Evolutionary conservation across 495 filamentous ascomycete genomes (phyloP), one percentile per base, ranked within the genome.

Genomic region (Talaromyces stipitatus): DNA sequence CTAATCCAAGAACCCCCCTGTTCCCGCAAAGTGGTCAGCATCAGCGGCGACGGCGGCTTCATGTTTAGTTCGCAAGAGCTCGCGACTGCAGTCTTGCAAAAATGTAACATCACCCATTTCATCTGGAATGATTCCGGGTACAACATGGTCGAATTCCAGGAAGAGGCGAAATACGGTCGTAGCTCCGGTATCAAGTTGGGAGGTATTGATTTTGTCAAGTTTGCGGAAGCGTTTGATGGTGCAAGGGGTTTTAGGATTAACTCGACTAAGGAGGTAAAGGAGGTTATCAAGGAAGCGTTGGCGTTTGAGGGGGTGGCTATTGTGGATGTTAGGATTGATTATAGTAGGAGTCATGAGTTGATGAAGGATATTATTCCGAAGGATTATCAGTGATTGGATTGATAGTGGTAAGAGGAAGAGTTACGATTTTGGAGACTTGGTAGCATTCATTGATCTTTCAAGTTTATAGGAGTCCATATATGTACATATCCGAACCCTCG

Each of bases 111-210:
- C 26, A 55, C 54, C 2, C 54, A 55, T 22, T 55, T 55, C 38
- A 55, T 55, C 12, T 55, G 54, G 54, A 55, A 55, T 16, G 54
- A 55, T 46, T 55, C 54, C 0, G 54, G 29, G 2, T 55, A 55
- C 16, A 55, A 55, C 24, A 55, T 55, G 54, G 54, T 55, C 14
- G 54, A 55, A n/a, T 55, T 55, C 10, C 54, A 55, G 36, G 54
- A 55, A 30, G 54, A 55, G 14, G 54, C 54, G 2, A 55, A 55
- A 20, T 55, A 55, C 11, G 54, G 54, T 16, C 54, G 54, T 8
- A 55, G 54, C 14, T 55, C 54, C 4, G 54, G 54, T 5, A 55
- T 55, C 4, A 46, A 27, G 54, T 23, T 55, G 11, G 54, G 54
- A 26, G 54, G 54, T 7, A 41, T 55, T 10, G 54, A 55, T 55